phyloP scores from a whole-genome alignment of 129 eudicot species.

The Tagetes erecta region DNA sequence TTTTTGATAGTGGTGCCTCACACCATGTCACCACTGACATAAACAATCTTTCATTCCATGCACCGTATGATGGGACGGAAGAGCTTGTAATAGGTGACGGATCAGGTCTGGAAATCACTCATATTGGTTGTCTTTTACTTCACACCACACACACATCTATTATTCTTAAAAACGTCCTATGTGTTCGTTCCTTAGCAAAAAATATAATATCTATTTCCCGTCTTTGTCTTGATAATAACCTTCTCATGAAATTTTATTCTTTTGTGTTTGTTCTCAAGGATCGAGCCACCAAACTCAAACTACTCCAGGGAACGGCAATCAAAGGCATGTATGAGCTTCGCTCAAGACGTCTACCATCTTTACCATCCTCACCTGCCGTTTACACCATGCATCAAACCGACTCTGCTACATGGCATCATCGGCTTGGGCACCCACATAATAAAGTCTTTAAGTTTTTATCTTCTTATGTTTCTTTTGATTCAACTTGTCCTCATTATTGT shows the following conservation, averaged over 20 bases:
- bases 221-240: background rate
- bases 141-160: slow-evolving; percentile 18
- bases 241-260: slow-evolving; percentile 3
- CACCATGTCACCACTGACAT: slow-evolving; percentile 18
- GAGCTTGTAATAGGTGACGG: background rate
- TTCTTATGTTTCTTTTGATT: slow-evolving; percentile 14
- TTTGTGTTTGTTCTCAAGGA: slow-evolving; percentile 12
- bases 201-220: slow-evolving; percentile 16
- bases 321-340: slow-evolving; percentile 9
- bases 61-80: background rate
- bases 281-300: background rate
- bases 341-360: slow-evolving; percentile 2
- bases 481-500: background rate
- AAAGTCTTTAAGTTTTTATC: background rate
- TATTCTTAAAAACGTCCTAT: background rate
- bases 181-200: background rate
- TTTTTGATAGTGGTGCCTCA: background rate
- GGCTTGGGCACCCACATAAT: background rate
- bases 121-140: slow-evolving; percentile 11
- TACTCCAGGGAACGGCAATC: background rate
- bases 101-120: slow-evolving; percentile 9
- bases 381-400: slow-evolving; percentile 6
- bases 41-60: slow-evolving; percentile 1
- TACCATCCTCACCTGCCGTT: background rate
- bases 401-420: slow-evolving; percentile 3